Evolutionary conservation across 2,329 filamentous ascomycete genomes (phyloP).

Genomic region (Pseudogymnoascus sp.): DNA sequence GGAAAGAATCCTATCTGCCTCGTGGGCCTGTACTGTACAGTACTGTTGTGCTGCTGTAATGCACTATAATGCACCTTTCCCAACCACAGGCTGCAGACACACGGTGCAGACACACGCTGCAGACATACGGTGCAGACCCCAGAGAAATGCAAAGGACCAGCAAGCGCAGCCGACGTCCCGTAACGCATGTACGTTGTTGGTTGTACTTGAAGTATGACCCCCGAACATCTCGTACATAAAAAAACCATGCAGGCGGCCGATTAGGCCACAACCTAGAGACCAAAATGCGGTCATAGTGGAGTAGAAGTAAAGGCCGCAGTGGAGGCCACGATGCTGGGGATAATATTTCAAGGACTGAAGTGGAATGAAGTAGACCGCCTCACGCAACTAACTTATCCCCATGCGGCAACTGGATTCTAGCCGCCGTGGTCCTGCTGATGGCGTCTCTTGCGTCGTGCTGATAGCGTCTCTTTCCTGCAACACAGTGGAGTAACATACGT

Average conservation of each 20-base stretch:
- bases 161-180: conserved; percentile 2
- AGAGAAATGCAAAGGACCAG: not conserved
- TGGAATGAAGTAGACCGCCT: not conserved
- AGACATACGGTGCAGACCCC: not conserved
- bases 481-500: not conserved
- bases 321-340: not conserved
- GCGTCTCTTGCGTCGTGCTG: not conserved
- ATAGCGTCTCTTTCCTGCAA: not conserved
- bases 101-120: not conserved
- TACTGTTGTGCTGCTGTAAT: too few species aligned
- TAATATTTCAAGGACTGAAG: not conserved
- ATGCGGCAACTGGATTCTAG: not conserved
- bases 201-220: not conserved
- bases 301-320: not conserved
- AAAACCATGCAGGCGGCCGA: not conserved
- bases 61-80: not conserved
- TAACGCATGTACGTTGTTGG: not conserved
- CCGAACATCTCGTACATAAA: not conserved
- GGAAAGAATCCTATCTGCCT: not conserved
- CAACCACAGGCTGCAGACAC: not conserved
- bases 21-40: not conserved
- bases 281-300: conserved; percentile 6
- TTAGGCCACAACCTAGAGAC: not conserved
- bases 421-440: not conserved
- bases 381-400: not conserved